These are phyloP conservation scores for Aspergillaceae sp. DNA, from an alignment of 2,329 filamentous ascomycete species.

Conservation along the genomic window DNA sequence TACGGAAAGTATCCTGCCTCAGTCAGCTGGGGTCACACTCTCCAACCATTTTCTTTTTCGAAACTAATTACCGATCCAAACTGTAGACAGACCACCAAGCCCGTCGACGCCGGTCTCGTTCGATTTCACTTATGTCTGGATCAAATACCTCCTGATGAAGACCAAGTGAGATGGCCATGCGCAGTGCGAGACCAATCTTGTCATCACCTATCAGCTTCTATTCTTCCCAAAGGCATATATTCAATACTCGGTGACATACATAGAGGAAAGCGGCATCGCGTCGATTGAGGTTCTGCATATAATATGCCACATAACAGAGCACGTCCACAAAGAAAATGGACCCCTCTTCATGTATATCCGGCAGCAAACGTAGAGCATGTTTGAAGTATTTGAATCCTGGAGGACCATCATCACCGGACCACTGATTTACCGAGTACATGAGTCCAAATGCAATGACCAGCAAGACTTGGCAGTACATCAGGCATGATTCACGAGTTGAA, in stretches of 20 bases:
- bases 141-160: constrained; percentile 45
- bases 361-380: constrained; percentile 44
- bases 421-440: constrained; percentile 51
- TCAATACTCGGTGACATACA: constrained; percentile 16
- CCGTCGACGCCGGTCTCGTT: constrained; percentile 43
- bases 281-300: constrained; percentile 50
- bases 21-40: background rate
- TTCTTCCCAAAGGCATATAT: background rate
- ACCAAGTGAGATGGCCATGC: constrained; percentile 46
- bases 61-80: constrained; percentile 35
- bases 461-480: constrained; percentile 45
- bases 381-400: constrained; percentile 51
- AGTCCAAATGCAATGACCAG: constrained; percentile 49
- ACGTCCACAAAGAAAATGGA: constrained; percentile 49
- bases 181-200: constrained; percentile 44
- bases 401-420: constrained; percentile 44
- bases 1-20: constrained; percentile 39
- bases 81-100: constrained; percentile 53
- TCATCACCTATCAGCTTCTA: background rate
- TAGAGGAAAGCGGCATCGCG: constrained; percentile 49
- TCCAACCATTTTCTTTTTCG: background rate
- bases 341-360: constrained; percentile 48
- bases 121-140: constrained; percentile 30
- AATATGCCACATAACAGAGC: constrained; percentile 47
- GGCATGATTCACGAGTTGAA: constrained; percentile 39